Evolutionary conservation across 192 early-diverging fungal species (phyloP).

Genomic region (Rhizophagus clarus): DNA sequence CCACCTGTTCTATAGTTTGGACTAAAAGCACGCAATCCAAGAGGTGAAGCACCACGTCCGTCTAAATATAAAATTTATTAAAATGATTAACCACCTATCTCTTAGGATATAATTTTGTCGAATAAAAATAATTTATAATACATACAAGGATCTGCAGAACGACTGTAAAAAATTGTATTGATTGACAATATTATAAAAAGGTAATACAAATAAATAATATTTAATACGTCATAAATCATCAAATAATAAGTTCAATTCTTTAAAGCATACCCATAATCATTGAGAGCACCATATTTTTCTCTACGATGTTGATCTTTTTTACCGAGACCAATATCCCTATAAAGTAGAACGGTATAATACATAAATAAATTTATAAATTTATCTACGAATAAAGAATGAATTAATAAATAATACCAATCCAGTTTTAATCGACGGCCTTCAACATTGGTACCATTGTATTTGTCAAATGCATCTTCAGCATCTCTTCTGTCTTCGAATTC

Average conservation of each 20-base stretch:
- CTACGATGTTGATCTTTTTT: slow-evolving; percentile 32
- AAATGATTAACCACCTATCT: neutral
- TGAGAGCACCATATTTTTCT: slow-evolving; percentile 13
- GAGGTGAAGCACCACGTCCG: slow-evolving; percentile 25
- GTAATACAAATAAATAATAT: neutral
- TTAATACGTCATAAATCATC: too few relatives aligned
- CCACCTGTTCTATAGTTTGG: slow-evolving; percentile 30
- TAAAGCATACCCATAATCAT: slow-evolving; percentile 25
- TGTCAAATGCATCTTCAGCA: slow-evolving; percentile 65
- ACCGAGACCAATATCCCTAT: slow-evolving; percentile 28
- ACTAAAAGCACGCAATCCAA: slow-evolving; percentile 25
- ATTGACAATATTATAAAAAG: neutral
- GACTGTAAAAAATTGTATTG: slow-evolving; percentile 1
- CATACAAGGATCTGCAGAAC: slow-evolving; percentile 29
- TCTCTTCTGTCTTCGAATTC: slow-evolving; percentile 70
- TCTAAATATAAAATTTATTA: slow-evolving; percentile 1
- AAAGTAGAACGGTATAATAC: neutral
- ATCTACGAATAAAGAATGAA: neutral
- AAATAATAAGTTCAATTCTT: neutral
- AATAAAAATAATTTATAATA: neutral
- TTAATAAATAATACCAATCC: slow-evolving; percentile 48
- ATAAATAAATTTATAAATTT: neutral
- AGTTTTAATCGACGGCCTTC: slow-evolving; percentile 58
- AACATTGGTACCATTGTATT: slow-evolving; percentile 60
- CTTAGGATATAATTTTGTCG: neutral